Base-by-base conservation (phyloP, 2,329 filamentous ascomycete species). In the Penicillium sclerotigenum region DNA sequence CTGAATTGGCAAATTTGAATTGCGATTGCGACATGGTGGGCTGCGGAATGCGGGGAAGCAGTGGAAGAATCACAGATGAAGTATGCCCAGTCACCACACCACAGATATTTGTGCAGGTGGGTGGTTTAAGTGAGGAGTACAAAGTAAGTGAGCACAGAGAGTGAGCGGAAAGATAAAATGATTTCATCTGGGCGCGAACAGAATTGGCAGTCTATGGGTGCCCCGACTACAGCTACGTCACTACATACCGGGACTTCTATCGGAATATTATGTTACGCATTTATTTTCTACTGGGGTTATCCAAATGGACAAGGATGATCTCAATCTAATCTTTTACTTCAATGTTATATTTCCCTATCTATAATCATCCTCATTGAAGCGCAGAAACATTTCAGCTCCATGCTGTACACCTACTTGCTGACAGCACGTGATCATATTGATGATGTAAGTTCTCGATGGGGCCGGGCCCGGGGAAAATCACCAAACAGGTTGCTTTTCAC, bases 1-100 rank as follows among this genome's bases (percentile, higher is more conserved):
- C 57, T 9, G 72, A 69, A 50, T 75, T 74, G 59, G 60, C 59
- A 58, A 75, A 70, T 26, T 61, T 60, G 58, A 71, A 75, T 56
- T 64, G 57, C 29, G 68, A 59, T 56, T 65, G 58, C 36, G 68
- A 58, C 71, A 74, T 73, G 53, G 42, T 65, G 42, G 31, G 37
- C 7, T 51, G 48, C 26, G 37, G 28, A 43, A 47, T 50, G 56
- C 47, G 46, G 55, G 40, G 41, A 46, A 46, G n/a, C 16, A 33
- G 38, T 26, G 14, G 33, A 42, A 31, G 22, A 36, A 16, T 29
- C 28, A 20, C 11, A 54, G 16, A 49, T 31, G 18, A 26, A 31
- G 40, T 52, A 53, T 47, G 24, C 52, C 42, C 54, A 56, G 18
- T 33, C 18, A 20, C 13, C 29, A 53, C 14, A 9, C 16, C 28